These are phyloP conservation scores for Olyra latifolia DNA, from an alignment of 176 grass and related monocot genomes.

Conservation along the genomic window DNA sequence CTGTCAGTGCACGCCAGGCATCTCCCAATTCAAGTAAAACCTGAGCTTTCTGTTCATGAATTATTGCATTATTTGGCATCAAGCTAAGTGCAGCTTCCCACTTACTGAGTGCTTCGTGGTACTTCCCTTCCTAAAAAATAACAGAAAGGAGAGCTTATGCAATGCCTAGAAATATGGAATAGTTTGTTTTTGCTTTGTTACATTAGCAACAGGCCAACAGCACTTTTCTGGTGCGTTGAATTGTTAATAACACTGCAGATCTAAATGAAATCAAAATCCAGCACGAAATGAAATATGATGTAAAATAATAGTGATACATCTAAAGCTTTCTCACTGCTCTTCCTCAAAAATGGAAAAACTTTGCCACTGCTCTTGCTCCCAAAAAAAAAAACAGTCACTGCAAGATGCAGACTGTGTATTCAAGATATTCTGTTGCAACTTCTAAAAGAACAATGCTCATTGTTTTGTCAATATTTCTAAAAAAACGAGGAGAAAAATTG, in stretches of 20 bases:
- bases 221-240: neutral
- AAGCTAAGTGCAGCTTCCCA: conserved; percentile 80
- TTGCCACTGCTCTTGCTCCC: no score
- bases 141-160: neutral
- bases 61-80: conserved; percentile 63
- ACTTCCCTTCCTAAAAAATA: conserved; percentile 71
- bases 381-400: neutral
- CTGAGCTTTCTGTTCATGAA: conserved; percentile 88
- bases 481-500: neutral
- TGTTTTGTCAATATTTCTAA: neutral
- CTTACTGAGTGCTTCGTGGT: conserved; percentile 78
- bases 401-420: neutral
- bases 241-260: neutral
- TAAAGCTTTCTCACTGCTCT: no score
- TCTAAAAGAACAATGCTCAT: neutral
- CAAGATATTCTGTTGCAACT: neutral
- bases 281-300: neutral
- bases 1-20: conserved; percentile 80
- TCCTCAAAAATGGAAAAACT: no score
- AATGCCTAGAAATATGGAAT: neutral
- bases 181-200: neutral
- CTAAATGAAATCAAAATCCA: neutral
- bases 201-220: neutral
- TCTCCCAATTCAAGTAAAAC: conserved; percentile 84
- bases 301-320: neutral